These are phyloP conservation scores for Talaromyces sp. DNA, from an alignment of 2,329 filamentous ascomycete species.

Conservation along the genomic window DNA sequence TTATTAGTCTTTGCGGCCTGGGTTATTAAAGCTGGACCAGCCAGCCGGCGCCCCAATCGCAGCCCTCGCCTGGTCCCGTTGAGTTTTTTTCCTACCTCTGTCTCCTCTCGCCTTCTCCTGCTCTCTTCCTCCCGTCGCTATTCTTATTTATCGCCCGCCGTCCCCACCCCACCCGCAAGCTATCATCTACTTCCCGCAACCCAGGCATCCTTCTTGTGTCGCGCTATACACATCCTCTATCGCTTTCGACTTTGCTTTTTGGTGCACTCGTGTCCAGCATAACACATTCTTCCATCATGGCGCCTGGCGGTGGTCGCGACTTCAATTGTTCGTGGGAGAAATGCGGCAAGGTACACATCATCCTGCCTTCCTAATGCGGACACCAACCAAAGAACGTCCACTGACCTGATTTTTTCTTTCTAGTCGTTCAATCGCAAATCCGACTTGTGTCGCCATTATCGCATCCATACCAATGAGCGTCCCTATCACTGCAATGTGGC, in stretches of 20 bases:
- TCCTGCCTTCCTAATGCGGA: neutral
- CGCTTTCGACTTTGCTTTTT: neutral
- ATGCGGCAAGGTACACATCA: conserved; percentile 37
- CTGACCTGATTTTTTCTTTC: neutral
- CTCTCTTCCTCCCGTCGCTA: neutral
- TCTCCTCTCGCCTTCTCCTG: neutral
- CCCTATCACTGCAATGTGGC: conserved; percentile 42
- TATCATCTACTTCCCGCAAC: neutral
- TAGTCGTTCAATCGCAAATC: conserved; percentile 47
- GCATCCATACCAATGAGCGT: conserved; percentile 45
- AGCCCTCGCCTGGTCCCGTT: neutral
- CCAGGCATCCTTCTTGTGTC: neutral
- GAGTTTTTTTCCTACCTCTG: neutral
- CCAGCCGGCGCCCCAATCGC: neutral
- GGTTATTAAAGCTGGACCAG: neutral
- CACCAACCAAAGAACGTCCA: neutral
- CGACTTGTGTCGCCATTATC: conserved; percentile 42
- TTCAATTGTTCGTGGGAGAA: conserved; percentile 40
- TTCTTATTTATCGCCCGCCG: neutral
- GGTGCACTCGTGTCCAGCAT: neutral
- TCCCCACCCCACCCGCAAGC: neutral
- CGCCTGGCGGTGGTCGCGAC: conserved; percentile 35
- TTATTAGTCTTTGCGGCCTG: neutral
- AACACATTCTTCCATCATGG: conserved; percentile 15
- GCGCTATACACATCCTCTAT: neutral